Evolutionary conservation across 2,329 filamentous ascomycete genomes (phyloP), one percentile per base, ranked within the genome.

Genomic region (Knufia fluminis): DNA sequence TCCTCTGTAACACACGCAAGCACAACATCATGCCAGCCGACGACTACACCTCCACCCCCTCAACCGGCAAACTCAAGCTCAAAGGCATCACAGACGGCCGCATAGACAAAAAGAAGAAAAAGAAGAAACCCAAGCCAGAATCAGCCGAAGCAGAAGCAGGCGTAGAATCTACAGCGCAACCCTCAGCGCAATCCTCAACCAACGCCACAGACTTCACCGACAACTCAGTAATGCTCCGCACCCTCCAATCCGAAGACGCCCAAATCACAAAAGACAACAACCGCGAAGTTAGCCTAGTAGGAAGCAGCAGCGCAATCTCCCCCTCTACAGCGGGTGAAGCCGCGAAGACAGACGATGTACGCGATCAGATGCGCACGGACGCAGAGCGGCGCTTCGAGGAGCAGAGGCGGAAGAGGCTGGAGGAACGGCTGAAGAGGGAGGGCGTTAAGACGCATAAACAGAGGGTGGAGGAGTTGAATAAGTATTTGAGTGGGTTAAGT

Each of bases 361-460:
- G 56, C 36, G 57, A 56, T 54, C n/a, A 60, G 54, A 67, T 68
- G 53, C 95, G 94, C 74, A 97, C 91, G 0, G 88, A 94, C 55
- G 80, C 90, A 1, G 88, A 98, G 70, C 74, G 76, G 58, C 76
- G 82, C 39, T 80, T 92, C 61, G 87, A 94, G 57, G 91, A 97
- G 69, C 76, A 79, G 60, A 80, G 84, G 66, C 77, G 80, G 65
- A 92, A 88, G 70, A 79, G 87, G 72, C 72, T 97, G 60, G 80
- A 92, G 59, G 84, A 95, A 61, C 75, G 88, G 54, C 71, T 94
- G 39, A 82, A 85, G 62, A 80, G 84, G 12, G 90, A 96, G 64
- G 83, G 94, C 14, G 79, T 91, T 58, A 97, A 96, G 74, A 94
- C 90, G 24, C 92, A 98, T 68, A 97, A 97, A 66, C 86, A 98